A percentile compares a stretch with the other conserved stretches of the same genome.
These are phyloP conservation scores for Flaveria floridana DNA, from an alignment of 140 eudicot genomes.

Conservation along the genomic window DNA sequence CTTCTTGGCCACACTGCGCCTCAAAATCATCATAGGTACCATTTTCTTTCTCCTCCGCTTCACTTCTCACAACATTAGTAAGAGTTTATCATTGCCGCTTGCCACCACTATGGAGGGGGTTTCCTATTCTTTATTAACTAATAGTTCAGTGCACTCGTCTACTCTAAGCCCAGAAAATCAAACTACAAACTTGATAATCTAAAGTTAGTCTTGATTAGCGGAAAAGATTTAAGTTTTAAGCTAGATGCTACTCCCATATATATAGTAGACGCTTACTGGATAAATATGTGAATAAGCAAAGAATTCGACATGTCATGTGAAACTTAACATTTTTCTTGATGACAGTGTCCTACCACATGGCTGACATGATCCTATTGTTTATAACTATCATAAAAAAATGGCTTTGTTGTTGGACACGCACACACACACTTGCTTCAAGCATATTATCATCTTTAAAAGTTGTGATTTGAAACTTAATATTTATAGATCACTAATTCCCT, in stretches of 20 bases:
- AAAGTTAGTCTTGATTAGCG: neutral
- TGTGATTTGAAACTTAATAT: neutral
- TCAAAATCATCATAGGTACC: neutral
- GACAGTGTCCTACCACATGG: neutral
- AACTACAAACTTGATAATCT: neutral
- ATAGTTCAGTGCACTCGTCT: neutral
- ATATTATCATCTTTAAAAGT: slow-evolving; percentile 3
- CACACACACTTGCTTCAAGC: neutral
- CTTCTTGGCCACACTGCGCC: neutral
- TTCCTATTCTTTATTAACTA: neutral
- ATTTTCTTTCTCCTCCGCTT: neutral
- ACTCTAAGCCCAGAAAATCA: neutral
- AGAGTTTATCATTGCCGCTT: neutral
- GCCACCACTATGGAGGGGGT: neutral
- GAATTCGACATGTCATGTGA: neutral
- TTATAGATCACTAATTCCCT: neutral
- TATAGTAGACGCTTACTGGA: neutral
- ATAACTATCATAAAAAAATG: neutral
- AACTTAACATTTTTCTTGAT: neutral
- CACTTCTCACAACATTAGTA: neutral
- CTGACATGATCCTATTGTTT: slow-evolving; percentile 2
- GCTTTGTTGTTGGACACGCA: too few relatives aligned
- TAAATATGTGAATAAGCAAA: neutral
- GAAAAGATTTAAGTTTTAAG: neutral
- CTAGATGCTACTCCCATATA: neutral